Conservation (phyloP, 768 basidiomycete genomes). For the Astraeus odoratus region DNA sequence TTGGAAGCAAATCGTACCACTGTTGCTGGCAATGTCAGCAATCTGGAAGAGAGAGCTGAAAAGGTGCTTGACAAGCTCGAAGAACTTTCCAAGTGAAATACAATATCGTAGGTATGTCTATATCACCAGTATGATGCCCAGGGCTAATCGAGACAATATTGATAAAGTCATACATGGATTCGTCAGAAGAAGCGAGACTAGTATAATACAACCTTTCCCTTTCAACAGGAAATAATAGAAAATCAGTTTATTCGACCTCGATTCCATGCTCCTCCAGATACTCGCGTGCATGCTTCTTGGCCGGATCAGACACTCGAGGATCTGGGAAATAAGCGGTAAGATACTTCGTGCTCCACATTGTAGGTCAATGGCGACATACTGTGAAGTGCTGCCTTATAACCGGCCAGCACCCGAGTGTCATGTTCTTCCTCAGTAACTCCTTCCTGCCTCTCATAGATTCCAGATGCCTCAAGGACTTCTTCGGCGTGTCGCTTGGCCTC, state of each 20-base stretch:
- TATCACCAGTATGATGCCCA: conserved; percentile 3
- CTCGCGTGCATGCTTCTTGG: conserved; percentile 42
- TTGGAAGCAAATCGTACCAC: conserved; percentile 64
- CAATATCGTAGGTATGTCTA: neutral
- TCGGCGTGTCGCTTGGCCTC: conserved; percentile 48
- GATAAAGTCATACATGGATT: neutral
- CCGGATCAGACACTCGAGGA: conserved; percentile 39
- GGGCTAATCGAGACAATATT: too few relatives aligned
- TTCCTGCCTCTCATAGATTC: conserved; percentile 27
- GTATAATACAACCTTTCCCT: neutral
- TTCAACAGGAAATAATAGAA: neutral
- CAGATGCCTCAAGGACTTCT: conserved; percentile 44
- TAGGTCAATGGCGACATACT: conserved; percentile 28
- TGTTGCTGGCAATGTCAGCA: conserved; percentile 66
- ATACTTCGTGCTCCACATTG: too few relatives aligned
- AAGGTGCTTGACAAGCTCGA: conserved; percentile 39
- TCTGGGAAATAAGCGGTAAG: conserved; percentile 25
- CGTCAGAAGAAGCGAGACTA: neutral
- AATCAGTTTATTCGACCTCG: conserved; percentile 4
- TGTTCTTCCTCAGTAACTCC: conserved; percentile 34
- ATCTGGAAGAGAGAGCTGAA: conserved; percentile 56
- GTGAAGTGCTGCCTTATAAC: conserved; percentile 48
- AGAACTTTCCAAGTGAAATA: conserved; percentile 19
- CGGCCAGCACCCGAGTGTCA: conserved; percentile 40
- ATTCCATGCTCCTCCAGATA: conserved; percentile 29